Percentiles rank a stretch among this genome's conserved stretches.
Conservation (phyloP, 106 monocot genomes). For the Dendrobium chrysotoxum region DNA sequence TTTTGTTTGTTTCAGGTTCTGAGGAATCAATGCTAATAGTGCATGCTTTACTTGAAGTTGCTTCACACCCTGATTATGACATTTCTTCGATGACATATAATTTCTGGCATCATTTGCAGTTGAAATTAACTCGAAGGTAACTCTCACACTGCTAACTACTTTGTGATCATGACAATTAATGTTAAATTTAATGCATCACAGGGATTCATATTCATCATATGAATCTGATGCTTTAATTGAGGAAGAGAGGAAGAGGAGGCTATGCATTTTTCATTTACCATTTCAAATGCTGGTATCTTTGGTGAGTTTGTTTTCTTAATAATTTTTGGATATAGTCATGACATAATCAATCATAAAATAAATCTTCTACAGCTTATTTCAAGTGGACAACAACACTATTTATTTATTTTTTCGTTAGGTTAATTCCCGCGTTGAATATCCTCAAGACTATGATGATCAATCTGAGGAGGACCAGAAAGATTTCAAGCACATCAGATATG, state of each 20-base stretch:
- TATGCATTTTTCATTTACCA: slow-evolving; percentile 49
- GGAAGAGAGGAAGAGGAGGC: slow-evolving; percentile 52
- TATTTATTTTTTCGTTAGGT: slow-evolving; percentile 36
- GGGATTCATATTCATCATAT: slow-evolving; percentile 64
- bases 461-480: slow-evolving; percentile 85
- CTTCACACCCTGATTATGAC: slow-evolving; percentile 84
- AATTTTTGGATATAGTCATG: not conserved
- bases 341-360: slow-evolving; percentile 1
- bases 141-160: not conserved
- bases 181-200: slow-evolving; percentile 10
- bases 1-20: slow-evolving; percentile 47
- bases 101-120: slow-evolving; percentile 91
- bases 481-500: slow-evolving; percentile 88
- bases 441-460: slow-evolving; percentile 59
- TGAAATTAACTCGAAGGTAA: slow-evolving; percentile 61
- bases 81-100: slow-evolving; percentile 99
- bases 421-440: slow-evolving; percentile 77
- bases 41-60: slow-evolving; percentile 90
- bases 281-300: slow-evolving; percentile 83
- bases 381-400: not conserved
- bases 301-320: slow-evolving; percentile 31
- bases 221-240: slow-evolving; percentile 48
- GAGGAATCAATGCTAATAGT: slow-evolving; percentile 86
- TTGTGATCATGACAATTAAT: not conserved
- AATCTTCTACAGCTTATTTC: not conserved